Base-by-base conservation (phyloP, 176 grass and related monocot genomes). In the Oryza officinalis region DNA sequence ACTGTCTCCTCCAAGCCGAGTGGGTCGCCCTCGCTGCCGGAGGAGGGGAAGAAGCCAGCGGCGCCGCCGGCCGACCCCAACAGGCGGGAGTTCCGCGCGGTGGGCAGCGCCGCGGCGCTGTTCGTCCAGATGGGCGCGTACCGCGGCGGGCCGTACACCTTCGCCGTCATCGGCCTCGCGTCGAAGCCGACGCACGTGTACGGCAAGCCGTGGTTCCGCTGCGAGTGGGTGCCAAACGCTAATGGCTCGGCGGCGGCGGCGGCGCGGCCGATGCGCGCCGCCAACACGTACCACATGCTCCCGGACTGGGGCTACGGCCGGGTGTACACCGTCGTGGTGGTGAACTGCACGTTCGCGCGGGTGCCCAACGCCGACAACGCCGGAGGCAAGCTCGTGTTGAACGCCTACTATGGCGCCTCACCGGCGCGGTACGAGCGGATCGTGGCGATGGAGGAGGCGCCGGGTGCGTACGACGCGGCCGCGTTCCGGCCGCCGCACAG, bases 271-370 rank as follows among this genome's bases (percentile, higher is more conserved):
- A 79, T 87, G 32, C 85, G 85, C 63, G 85, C 89, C 1, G 80
- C 89, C 31, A 99, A 76, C 78, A 76, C 93, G 11, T 99, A 94
- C 87, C 89, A 90, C 83, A 96, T 99, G 91, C 87, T 92, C 57
- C 96, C 96, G 18, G 96, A 99, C 86, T 99, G 96, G 96, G 96
- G 96, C 81, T 99, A 99, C 83, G 96, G 96, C 91, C 96, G 87
- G 25, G 89, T 96, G 38, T 99, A 99, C 89, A 96, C 96, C 22
- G 91, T 92, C 22, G 93, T 99, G 45, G 80, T 99, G 72, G 96
- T 96, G 11, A 99, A 99, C 88, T 99, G 96, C 92, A 99, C 96
- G 4, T 99, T 99, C 89, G 25, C 87, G 3, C 18, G 10, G 1
- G 45, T 72, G 13, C 96, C 96, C 65, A 99, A 99, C 75, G 37